A percentile compares a stretch with the other conserved stretches of the same genome.
Conservation (phyloP, 306 rosid species). For the Trifolium fragiferum region DNA sequence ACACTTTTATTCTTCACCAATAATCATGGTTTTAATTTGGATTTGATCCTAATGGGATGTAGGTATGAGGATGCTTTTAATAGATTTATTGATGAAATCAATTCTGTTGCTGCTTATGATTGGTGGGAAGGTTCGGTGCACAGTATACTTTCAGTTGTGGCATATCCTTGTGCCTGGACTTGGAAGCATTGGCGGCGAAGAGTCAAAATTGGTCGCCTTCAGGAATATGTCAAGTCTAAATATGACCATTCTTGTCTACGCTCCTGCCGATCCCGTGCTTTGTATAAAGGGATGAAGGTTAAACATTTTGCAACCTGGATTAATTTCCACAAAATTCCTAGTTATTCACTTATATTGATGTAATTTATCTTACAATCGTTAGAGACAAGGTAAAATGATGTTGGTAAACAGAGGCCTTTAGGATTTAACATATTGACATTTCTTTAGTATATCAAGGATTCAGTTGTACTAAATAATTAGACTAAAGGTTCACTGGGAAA, state of each 20-base stretch:
- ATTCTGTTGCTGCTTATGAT: constrained; percentile 94
- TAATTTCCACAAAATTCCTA: constrained; percentile 39
- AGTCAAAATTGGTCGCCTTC: constrained; percentile 86
- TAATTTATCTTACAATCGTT: constrained; percentile 27
- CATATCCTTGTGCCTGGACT: constrained; percentile 99
- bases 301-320: constrained; percentile 41
- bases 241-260: constrained; percentile 97
- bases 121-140: constrained; percentile 99
- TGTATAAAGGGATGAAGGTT: constrained; percentile 99
- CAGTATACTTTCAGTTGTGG: constrained; percentile 89
- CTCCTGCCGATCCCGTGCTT: constrained; percentile 96
- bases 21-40: constrained; percentile 31
- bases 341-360: constrained; percentile 6
- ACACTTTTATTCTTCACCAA: neutral
- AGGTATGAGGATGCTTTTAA: constrained; percentile 97
- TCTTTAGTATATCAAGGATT: constrained; percentile 18
- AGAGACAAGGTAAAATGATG: constrained; percentile 36
- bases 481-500: constrained; percentile 24
- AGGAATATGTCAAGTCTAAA: constrained; percentile 93
- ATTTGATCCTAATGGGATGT: constrained; percentile 46
- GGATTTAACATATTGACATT: constrained; percentile 14
- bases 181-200: constrained; percentile 98
- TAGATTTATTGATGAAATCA: constrained; percentile 93
- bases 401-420: constrained; percentile 29
- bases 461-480: constrained; percentile 23